Percentiles rank a stretch among this genome's conserved stretches.
phyloP scores from a whole-genome alignment of 371 early-diverging fungal genomes.

The Mucor irregularis region DNA sequence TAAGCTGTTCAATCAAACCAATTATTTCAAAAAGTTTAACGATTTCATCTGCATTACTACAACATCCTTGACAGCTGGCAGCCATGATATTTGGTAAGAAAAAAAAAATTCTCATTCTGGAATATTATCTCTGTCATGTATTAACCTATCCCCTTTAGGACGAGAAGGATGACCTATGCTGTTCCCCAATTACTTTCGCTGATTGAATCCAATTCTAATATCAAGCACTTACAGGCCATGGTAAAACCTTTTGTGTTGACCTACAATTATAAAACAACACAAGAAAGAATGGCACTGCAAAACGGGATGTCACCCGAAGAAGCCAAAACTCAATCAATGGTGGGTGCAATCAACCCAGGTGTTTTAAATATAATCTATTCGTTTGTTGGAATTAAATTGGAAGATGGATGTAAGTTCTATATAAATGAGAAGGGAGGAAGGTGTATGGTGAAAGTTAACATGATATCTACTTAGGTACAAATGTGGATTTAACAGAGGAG shows the following conservation, averaged over 20 bases:
- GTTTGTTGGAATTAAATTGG: slow-evolving; percentile 27
- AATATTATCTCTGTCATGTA: too few species aligned
- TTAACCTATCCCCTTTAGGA: slow-evolving; percentile 19
- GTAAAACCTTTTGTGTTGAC: slow-evolving; percentile 1
- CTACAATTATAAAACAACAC: slow-evolving; percentile 15
- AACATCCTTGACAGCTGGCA: slow-evolving; percentile 21
- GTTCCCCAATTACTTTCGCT: slow-evolving; percentile 32
- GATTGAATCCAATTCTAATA: slow-evolving; percentile 15
- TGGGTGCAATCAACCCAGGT: slow-evolving; percentile 26
- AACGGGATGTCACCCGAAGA: slow-evolving; percentile 6
- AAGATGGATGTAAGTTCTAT: slow-evolving; percentile 9
- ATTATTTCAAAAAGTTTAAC: slow-evolving; percentile 23
- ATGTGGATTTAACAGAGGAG: slow-evolving; percentile 19
- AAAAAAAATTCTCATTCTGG: too few species aligned
- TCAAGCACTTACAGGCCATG: slow-evolving; percentile 27
- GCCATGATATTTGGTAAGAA: slow-evolving; percentile 42
- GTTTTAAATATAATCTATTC: slow-evolving; percentile 24
- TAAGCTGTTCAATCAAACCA: slow-evolving; percentile 31
- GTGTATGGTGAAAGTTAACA: neutral
- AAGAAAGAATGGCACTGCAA: slow-evolving; percentile 22
- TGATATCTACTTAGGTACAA: neutral
- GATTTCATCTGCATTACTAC: slow-evolving; percentile 30
- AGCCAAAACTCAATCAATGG: neutral
- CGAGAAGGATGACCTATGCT: slow-evolving; percentile 28
- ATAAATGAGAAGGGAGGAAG: neutral